Evolutionary conservation across 1,139 yeast species (phyloP).

Genomic region (Candida neerlandica): DNA sequence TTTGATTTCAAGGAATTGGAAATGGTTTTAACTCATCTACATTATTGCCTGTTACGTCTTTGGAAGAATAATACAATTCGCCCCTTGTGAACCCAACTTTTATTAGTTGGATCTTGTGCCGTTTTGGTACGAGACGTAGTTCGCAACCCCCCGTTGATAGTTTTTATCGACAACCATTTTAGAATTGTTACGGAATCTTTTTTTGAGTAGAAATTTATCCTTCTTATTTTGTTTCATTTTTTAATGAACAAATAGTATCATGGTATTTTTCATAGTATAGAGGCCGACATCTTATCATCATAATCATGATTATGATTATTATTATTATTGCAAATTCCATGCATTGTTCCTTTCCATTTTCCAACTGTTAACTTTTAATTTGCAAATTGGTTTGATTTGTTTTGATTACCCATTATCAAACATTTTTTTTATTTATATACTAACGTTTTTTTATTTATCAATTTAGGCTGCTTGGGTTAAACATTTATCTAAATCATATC

Average conservation of each 20-base stretch:
- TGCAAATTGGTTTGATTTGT: not conserved
- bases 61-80: slow-evolving; percentile 19
- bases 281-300: slow-evolving; percentile 52
- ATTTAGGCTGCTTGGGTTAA: slow-evolving; percentile 99
- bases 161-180: slow-evolving; percentile 42
- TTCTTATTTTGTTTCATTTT: slow-evolving; percentile 23
- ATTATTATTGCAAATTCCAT: not conserved
- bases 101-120: slow-evolving; percentile 23
- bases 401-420: not conserved
- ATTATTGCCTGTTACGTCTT: slow-evolving; percentile 22
- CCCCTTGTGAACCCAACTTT: slow-evolving; percentile 36
- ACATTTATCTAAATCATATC: slow-evolving; percentile 85
- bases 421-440: slow-evolving; percentile 38
- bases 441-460: slow-evolving; percentile 35
- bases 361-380: not conserved
- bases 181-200: slow-evolving; percentile 49
- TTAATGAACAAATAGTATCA: slow-evolving; percentile 16
- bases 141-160: slow-evolving; percentile 38
- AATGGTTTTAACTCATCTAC: slow-evolving; percentile 27
- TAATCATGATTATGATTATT: too few relatives aligned
- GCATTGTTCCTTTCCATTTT: slow-evolving; percentile 5
- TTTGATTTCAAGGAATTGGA: not conserved
- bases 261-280: slow-evolving; percentile 70
- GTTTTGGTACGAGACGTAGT: slow-evolving; percentile 51
- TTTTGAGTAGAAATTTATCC: slow-evolving; percentile 63